A percentile compares a stretch with the other conserved stretches of the same genome.
Conservation (phyloP, 2,329 filamentous ascomycete genomes). For the Zymoseptoria passerinii region DNA sequence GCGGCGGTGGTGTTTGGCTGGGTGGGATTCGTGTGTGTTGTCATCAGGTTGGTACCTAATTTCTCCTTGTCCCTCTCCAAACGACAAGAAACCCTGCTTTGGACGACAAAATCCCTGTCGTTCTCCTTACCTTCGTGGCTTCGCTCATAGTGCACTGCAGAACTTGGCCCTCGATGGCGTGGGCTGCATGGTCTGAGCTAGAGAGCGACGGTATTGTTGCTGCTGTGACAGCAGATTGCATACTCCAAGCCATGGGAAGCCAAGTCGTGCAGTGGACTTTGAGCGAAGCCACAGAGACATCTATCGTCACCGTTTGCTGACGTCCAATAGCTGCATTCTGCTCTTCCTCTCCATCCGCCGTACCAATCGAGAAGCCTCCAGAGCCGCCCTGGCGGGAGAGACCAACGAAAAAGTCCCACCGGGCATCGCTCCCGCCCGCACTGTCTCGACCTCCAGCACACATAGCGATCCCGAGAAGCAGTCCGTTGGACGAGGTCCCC, state of each 20-base stretch:
- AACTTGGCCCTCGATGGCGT: too few species aligned
- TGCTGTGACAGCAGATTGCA: too few species aligned
- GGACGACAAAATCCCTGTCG: too few species aligned
- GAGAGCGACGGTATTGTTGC: too few species aligned
- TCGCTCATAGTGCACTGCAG: too few species aligned
- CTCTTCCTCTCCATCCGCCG: slow-evolving; percentile 34
- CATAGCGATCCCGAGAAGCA: slow-evolving; percentile 11
- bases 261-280: too few species aligned
- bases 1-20: slow-evolving; percentile 47
- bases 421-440: slow-evolving; percentile 19
- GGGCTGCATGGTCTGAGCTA: too few species aligned
- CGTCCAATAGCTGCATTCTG: slow-evolving; percentile 28
- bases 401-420: slow-evolving; percentile 33
- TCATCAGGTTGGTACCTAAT: slow-evolving; percentile 36
- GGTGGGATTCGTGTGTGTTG: slow-evolving; percentile 43
- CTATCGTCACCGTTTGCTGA: not conserved
- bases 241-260: too few species aligned
- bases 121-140: too few species aligned
- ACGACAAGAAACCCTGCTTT: not conserved
- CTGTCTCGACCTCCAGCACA: not conserved
- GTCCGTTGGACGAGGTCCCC: not conserved
- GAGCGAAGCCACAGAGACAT: too few species aligned
- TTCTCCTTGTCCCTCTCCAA: not conserved
- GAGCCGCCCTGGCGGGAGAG: slow-evolving; percentile 3
- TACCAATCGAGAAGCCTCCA: slow-evolving; percentile 22